Evolutionary conservation across 176 grass and related monocot species (phyloP), one percentile per base, ranked within the genome.

Genomic region (Secale cereale): DNA sequence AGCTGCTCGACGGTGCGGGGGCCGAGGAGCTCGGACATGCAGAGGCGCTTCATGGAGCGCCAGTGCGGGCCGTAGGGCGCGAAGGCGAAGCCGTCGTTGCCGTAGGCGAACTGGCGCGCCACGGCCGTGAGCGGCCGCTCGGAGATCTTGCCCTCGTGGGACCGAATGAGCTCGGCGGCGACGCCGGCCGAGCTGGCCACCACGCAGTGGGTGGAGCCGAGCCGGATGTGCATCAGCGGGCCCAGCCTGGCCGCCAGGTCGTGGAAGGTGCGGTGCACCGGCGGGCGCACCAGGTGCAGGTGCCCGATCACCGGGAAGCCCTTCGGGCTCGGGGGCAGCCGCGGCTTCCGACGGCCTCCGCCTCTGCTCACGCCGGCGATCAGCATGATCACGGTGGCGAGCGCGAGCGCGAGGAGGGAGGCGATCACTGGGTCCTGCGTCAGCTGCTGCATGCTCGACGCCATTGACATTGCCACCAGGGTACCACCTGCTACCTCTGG

Each of bases 1-100:
- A 92, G 78, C 26, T 82, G 94, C 52, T 94, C 83, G 14, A 97
- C 85, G 11, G 90, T 94, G 26, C 90, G 92, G 6, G 82, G 85
- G 7, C 94, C 92, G 1, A 97, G 92, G 9, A 97, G 89, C 81
- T 92, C 90, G 6, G 87, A 85, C 88, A 94, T 85, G 88, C 92
- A 94, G 1, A 94, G 86, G 19, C 90, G 85, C 90, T 94, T 97
- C 71, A 94, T 78, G 82, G 92, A 97, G 3, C 88, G 88, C 95
- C 95, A 97, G 85, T 97, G 88, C 26, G 86, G 31, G 50, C 85
- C 54, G 68, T 92, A 91, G 7, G 89, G 91, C 33, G 95, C 92
- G 76, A 97, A 97, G 23, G 89, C 78, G 75, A 94, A 97, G 1
- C 82, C 90, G 0, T 89, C n/a, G 6, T 76, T 52, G 66, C 54